phyloP scores from a whole-genome alignment of 2,329 filamentous ascomycete genomes.

The Trichoderma semiorbis region DNA sequence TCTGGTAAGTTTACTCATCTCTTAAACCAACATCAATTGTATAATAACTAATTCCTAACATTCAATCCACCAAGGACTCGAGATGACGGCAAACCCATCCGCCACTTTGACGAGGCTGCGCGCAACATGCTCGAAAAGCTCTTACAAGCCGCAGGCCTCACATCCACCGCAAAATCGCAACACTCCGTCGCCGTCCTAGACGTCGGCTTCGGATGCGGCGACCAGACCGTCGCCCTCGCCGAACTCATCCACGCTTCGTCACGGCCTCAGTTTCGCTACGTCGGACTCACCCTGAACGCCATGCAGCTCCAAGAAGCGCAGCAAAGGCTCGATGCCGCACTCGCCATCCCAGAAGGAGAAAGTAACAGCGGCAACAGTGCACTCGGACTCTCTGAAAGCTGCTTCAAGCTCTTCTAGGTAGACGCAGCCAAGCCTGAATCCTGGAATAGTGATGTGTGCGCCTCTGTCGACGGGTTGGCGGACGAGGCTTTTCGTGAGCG shows the following conservation, averaged over 20 bases:
- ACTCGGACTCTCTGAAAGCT: not conserved
- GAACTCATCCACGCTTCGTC: constrained; percentile 22
- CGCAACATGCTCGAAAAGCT: constrained; percentile 21
- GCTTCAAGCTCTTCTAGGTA: constrained; percentile 42
- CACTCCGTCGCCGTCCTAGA: constrained; percentile 43
- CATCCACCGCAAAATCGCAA: not conserved
- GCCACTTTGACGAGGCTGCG: constrained; percentile 45
- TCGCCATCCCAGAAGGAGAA: not conserved
- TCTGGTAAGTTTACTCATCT: constrained; percentile 38
- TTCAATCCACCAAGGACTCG: constrained; percentile 28
- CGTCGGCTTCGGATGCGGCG: constrained; percentile 57
- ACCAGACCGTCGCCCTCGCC: constrained; percentile 41
- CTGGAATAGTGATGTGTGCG: constrained; percentile 34
- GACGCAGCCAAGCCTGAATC: constrained; percentile 46
- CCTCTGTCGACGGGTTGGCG: constrained; percentile 20
- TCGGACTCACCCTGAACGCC: constrained; percentile 50
- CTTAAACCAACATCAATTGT: not conserved
- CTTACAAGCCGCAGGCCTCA: not conserved
- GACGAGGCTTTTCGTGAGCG: constrained; percentile 25
- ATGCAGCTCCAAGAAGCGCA: constrained; percentile 41
- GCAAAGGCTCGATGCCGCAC: constrained; percentile 22
- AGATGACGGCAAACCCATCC: constrained; percentile 29
- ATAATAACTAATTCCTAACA: not conserved
- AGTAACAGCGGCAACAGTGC: no score
- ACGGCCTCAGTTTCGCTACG: constrained; percentile 39